These are phyloP conservation scores for Ochromonadaceae sp. DNA, from an alignment of 352 stramenopile genomes.

Conservation along the genomic window DNA sequence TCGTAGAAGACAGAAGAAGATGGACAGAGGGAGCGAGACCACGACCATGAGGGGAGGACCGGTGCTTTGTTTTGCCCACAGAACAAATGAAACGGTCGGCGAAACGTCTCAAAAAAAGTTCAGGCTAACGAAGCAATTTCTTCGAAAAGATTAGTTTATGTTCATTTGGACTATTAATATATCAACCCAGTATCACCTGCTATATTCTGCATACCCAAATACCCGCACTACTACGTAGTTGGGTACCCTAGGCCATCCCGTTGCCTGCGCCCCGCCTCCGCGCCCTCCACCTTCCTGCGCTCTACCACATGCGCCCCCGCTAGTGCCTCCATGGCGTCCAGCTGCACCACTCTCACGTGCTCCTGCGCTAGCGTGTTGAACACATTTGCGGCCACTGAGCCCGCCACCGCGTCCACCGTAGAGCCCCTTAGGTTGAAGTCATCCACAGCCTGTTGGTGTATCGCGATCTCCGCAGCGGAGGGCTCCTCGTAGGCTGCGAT, in stretches of 20 bases:
- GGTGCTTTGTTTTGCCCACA: no score
- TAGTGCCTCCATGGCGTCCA: constrained; percentile 38
- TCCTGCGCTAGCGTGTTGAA: constrained; percentile 72
- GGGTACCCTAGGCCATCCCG: constrained; percentile 39
- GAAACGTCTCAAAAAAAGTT: no score
- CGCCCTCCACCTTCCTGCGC: constrained; percentile 50
- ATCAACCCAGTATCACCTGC: no score
- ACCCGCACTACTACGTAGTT: no score
- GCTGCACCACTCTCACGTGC: constrained; percentile 55
- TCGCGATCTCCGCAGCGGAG: not conserved
- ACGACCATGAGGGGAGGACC: no score
- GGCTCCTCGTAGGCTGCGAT: constrained; percentile 23
- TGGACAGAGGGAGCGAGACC: no score
- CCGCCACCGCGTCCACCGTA: constrained; percentile 50
- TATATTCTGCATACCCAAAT: no score
- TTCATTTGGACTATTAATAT: no score
- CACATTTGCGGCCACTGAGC: constrained; percentile 62
- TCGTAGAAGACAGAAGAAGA: no score
- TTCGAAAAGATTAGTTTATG: no score
- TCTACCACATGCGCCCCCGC: constrained; percentile 48
- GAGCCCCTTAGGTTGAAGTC: constrained; percentile 16
- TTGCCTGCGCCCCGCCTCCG: constrained; percentile 62
- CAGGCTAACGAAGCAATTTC: no score
- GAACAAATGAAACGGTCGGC: no score
- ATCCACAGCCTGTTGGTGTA: not conserved